phyloP scores from a whole-genome alignment of 495 filamentous ascomycete species.

The Lophiotrema nucula region DNA sequence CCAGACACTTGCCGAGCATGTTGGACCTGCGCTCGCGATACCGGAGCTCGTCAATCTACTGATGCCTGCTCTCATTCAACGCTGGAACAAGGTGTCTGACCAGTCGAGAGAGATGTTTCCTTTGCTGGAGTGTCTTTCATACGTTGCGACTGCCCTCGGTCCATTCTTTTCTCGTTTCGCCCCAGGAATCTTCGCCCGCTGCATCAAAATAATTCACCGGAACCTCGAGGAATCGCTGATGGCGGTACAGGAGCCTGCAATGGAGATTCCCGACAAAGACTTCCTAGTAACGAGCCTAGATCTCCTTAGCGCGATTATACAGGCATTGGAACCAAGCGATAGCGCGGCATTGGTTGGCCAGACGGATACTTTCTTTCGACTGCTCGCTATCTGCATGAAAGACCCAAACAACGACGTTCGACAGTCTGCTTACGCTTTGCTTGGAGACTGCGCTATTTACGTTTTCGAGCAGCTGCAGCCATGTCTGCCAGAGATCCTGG shows the following conservation, averaged over 20 bases:
- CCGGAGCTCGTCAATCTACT: slow-evolving; percentile 77
- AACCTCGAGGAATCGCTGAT: slow-evolving; percentile 76
- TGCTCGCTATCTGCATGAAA: slow-evolving; percentile 89
- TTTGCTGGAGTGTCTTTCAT: slow-evolving; percentile 90
- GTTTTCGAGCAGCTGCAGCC: slow-evolving; percentile 81
- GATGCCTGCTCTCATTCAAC: slow-evolving; percentile 90
- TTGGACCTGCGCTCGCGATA: slow-evolving; percentile 72
- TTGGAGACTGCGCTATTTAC: slow-evolving; percentile 95
- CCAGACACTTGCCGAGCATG: slow-evolving; percentile 91
- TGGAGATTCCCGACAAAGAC: slow-evolving; percentile 91
- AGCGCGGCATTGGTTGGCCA: slow-evolving; percentile 74
- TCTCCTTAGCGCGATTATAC: slow-evolving; percentile 88
- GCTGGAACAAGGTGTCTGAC: slow-evolving; percentile 85
- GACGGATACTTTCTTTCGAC: slow-evolving; percentile 81
- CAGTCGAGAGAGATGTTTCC: slow-evolving; percentile 93
- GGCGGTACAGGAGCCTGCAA: slow-evolving; percentile 57
- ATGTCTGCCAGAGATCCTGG: slow-evolving; percentile 68
- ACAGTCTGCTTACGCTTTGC: slow-evolving; percentile 91
- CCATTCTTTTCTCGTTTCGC: slow-evolving; percentile 81
- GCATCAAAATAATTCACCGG: slow-evolving; percentile 84
- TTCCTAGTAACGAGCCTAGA: slow-evolving; percentile 96
- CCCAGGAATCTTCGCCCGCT: slow-evolving; percentile 76
- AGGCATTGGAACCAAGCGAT: slow-evolving; percentile 75
- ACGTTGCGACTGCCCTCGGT: slow-evolving; percentile 84
- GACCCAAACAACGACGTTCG: slow-evolving; percentile 89